Base-by-base conservation (phyloP, 495 filamentous ascomycete genomes). In the Talaromyces liani region DNA sequence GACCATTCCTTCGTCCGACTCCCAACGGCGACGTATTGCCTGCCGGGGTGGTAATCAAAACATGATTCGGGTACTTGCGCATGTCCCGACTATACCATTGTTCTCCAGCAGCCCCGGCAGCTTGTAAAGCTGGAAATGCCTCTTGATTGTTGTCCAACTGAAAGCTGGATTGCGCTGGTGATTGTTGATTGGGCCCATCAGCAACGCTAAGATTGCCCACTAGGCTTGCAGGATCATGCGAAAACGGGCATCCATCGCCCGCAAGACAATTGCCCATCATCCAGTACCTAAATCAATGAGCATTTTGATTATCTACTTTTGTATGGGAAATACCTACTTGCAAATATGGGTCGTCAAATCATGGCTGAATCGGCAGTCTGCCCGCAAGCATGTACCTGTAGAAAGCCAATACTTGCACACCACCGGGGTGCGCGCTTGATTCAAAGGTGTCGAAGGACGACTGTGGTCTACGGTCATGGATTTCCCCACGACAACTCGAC, bases 401-500 rank as follows among this genome's bases (percentile, higher is more conserved):
- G 93, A 92, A 18, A 99, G 80, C 78, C 88, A 98, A 72, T 96
- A 99, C 73, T 93, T 95, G 81, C 95, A 99, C 22, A 98, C 91
- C 20, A 97, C 88, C 51, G 89, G 89, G 66, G 87, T 89, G 75
- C 85, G 88, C 67, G 84, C 80, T 64, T 88, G 84, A 29, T 83
- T 80, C 14, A 86, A 85, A 12, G 92, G 91, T 5, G 91, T 92
- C 10, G 85, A 75, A 14, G 92, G 87, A 34, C 91, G 87, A 34
- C 77, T 73, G 58, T 88, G 81, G n/a, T 80, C 81, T 34, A 92
- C 83, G 25, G 83, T 84, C 85, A 95, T 93, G 18, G 92, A 96
- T 71, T 96, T 97, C 29, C 95, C 95, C 60, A 99, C 91, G 16
- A 96, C 74, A 31, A 92, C 85, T 36, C 76, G 80, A 39, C 72